These are phyloP conservation scores for Stemphylium lycopersici DNA, from an alignment of 2,329 filamentous ascomycete genomes.

Conservation along the genomic window DNA sequence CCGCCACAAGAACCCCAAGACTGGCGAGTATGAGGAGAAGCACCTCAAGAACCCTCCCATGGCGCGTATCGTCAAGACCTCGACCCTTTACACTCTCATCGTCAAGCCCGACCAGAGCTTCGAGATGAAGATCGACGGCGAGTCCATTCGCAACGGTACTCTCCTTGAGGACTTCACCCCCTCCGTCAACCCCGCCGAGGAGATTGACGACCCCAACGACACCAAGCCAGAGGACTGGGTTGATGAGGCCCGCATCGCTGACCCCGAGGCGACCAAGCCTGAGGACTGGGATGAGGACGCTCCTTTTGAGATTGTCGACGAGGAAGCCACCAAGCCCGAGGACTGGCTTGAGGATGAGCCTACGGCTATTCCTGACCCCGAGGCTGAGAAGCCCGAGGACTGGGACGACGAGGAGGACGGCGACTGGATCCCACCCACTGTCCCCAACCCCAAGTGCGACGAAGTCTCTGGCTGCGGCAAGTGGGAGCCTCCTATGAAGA, in stretches of 20 bases:
- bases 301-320: constrained; percentile 93
- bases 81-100: constrained; percentile 94
- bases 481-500: constrained; percentile 90
- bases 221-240: constrained; percentile 96
- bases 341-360: constrained; percentile 97
- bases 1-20: constrained; percentile 99
- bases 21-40: constrained; percentile 99
- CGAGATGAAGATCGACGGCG: constrained; percentile 88
- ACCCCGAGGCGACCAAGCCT: constrained; percentile 93
- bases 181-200: constrained; percentile 88
- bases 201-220: constrained; percentile 95
- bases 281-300: constrained; percentile 99
- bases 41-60: constrained; percentile 84
- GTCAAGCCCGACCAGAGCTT: constrained; percentile 97
- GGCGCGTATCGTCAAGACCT: constrained; percentile 88
- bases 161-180: constrained; percentile 94
- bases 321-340: constrained; percentile 86
- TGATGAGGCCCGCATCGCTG: constrained; percentile 86
- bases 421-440: constrained; percentile 89
- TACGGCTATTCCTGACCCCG: constrained; percentile 82
- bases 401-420: constrained; percentile 99
- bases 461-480: constrained; percentile 92
- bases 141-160: constrained; percentile 84
- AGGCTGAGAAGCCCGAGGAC: constrained; percentile 96
- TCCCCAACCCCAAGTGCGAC: constrained; percentile 94